Percentiles rank a stretch among this genome's conserved stretches.
phyloP scores from a whole-genome alignment of 2,329 filamentous ascomycete species.

The Aspergillus pseudoterreus region DNA sequence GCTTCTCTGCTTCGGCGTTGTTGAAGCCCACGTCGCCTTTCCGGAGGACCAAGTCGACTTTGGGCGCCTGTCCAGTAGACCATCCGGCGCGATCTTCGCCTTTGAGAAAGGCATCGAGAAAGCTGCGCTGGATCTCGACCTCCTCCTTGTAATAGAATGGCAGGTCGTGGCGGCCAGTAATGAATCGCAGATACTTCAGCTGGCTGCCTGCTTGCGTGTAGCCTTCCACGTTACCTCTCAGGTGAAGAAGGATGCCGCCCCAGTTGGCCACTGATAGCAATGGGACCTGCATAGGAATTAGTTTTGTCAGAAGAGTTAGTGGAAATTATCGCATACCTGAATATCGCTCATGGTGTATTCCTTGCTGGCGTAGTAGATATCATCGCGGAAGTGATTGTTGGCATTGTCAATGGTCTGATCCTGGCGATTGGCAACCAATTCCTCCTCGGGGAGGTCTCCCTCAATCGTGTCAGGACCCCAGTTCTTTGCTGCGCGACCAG shows the following conservation, averaged over 20 bases:
- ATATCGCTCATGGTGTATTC: conserved; percentile 65
- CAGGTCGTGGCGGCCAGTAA: conserved; percentile 67
- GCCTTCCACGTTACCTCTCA: conserved; percentile 66
- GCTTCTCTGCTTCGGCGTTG: conserved; percentile 57
- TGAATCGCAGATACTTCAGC: conserved; percentile 66
- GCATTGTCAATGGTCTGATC: conserved; percentile 47
- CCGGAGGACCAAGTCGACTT: conserved; percentile 59
- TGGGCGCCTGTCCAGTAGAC: conserved; percentile 52
- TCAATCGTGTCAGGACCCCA: conserved; percentile 49
- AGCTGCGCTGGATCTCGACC: conserved; percentile 63
- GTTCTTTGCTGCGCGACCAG: conserved; percentile 48
- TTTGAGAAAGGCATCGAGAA: conserved; percentile 69
- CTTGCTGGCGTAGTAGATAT: conserved; percentile 61
- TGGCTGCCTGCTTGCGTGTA: conserved; percentile 61
- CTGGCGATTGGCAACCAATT: conserved; percentile 34
- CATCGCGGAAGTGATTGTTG: conserved; percentile 56
- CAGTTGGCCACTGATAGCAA: conserved; percentile 66
- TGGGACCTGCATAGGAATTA: conserved; percentile 33
- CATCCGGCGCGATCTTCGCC: conserved; percentile 54
- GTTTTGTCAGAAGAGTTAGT: no score
- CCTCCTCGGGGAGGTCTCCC: conserved; percentile 34
- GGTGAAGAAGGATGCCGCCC: conserved; percentile 66
- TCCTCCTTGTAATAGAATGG: conserved; percentile 70
- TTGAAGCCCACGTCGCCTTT: conserved; percentile 67
- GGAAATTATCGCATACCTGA: conserved; percentile 42